Base-by-base conservation (phyloP, 176 grass and related monocot species). In the Avena atlantica region DNA sequence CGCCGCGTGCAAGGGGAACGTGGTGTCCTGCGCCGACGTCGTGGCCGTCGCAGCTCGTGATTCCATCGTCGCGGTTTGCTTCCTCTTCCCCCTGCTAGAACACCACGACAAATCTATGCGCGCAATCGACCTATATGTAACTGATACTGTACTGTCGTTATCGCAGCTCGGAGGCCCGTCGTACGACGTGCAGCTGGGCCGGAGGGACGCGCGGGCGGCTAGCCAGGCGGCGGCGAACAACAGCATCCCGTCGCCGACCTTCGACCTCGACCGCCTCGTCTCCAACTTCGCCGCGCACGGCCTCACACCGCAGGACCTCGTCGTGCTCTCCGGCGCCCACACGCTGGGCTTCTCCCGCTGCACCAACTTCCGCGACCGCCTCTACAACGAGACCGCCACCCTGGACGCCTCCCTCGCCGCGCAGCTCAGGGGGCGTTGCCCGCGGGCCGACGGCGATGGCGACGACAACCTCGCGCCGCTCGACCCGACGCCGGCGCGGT, bases 21-120 rank as follows among this genome's bases (percentile, higher is more conserved):
- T 95, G 1, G 89, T 95, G 23, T 97, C 95, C 73, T 97, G 95
- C 82, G 85, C 91, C 57, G 93, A 97, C 86, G 82, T 93, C 64
- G 84, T 95, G 48, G 89, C 91, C 20, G 83, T 93, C 67, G 93
- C 93, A 0, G 95, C 93, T 13, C 85, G 95, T 6, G 95, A 97
- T 85, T 97, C 95, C 37, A 48, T 97, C 49, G 93, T 89, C 48
- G 89, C 91, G 66, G 93, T 91, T 55, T 23, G 87, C 44, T 27
- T 74, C n/a, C 47, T 51, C 12, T 8, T 51, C 72, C 10, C n/a
- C 27, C 37, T 40, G 37, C 37, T 40, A 7, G 40, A 42, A 74
- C 21, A 51, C 71, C 12, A 52, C 6, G 13, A 75, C 9, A 75
- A 52, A 52, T 52, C 47, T 13, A 49, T 8, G 12, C 20, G 12